Percentiles rank a stretch among this genome's conserved stretches.
phyloP scores from a whole-genome alignment of 2,329 filamentous ascomycete species.

The Phyllosticta ampelicida region DNA sequence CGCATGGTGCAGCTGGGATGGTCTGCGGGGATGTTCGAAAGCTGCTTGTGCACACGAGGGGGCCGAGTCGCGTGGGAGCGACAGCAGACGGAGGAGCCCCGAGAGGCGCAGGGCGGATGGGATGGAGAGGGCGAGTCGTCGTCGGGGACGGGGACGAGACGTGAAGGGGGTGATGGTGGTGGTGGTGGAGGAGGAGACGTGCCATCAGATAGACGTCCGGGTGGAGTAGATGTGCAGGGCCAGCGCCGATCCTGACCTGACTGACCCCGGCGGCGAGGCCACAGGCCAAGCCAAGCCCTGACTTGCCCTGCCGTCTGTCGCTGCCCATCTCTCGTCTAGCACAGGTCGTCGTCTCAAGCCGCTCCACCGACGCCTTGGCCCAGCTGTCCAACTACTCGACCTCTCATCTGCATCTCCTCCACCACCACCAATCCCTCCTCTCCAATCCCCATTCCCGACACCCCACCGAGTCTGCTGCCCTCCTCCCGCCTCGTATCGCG shows the following conservation, averaged over 20 bases:
- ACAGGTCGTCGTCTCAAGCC: not conserved
- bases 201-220: too few relatives aligned
- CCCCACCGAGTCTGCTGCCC: not conserved
- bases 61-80: not conserved
- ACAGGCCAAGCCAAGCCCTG: constrained; percentile 6
- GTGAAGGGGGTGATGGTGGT: not conserved
- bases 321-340: not conserved
- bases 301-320: not conserved
- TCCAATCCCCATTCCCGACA: constrained; percentile 9
- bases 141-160: not conserved
- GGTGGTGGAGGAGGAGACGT: not conserved
- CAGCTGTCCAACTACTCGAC: constrained; percentile 6
- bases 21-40: constrained; percentile 5
- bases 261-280: not conserved
- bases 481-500: not conserved
- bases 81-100: not conserved
- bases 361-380: constrained; percentile 1
- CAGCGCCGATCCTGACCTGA: constrained; percentile 5
- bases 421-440: constrained; percentile 2
- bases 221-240: not conserved
- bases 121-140: not conserved
- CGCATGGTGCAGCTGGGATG: constrained; percentile 47
- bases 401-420: constrained; percentile 8
- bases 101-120: not conserved
- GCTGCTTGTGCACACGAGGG: constrained; percentile 10